These are phyloP conservation scores for Colletotrichum chrysophilum DNA, from an alignment of 2,329 filamentous ascomycete species.

Conservation along the genomic window DNA sequence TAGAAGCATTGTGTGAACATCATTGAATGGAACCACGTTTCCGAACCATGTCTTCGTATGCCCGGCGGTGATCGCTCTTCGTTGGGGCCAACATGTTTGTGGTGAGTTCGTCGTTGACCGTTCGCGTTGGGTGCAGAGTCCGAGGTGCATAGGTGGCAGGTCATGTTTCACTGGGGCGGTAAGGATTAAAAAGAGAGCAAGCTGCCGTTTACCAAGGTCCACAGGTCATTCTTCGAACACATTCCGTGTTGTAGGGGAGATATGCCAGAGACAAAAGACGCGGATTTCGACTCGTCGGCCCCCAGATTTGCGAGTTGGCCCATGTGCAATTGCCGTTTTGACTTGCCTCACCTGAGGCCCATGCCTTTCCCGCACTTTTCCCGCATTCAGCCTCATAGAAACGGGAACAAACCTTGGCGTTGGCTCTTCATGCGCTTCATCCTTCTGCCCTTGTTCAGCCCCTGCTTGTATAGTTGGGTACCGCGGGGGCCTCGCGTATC, in stretches of 20 bases:
- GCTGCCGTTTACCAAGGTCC: neutral
- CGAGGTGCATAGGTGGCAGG: neutral
- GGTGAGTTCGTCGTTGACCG: neutral
- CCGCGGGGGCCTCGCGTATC: neutral
- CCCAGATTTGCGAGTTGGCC: neutral
- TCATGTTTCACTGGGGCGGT: neutral
- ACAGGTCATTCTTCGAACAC: neutral
- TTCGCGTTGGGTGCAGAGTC: neutral
- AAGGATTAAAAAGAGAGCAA: neutral
- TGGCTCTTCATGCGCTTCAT: neutral
- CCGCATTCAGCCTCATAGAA: neutral
- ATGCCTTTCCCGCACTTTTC: neutral
- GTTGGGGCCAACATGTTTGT: neutral
- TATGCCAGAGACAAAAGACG: neutral
- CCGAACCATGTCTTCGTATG: neutral
- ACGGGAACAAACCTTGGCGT: neutral
- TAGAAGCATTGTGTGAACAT: conserved; percentile 3
- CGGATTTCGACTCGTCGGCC: neutral
- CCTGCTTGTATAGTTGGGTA: neutral
- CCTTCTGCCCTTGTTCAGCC: neutral
- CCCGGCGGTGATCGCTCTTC: neutral
- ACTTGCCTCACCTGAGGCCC: neutral
- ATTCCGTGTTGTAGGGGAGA: neutral
- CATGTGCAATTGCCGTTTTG: neutral
- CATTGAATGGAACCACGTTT: neutral